Evolutionary conservation across 805 yeast genomes (phyloP).

Genomic region (Wickerhamomyces strasburgensis): DNA sequence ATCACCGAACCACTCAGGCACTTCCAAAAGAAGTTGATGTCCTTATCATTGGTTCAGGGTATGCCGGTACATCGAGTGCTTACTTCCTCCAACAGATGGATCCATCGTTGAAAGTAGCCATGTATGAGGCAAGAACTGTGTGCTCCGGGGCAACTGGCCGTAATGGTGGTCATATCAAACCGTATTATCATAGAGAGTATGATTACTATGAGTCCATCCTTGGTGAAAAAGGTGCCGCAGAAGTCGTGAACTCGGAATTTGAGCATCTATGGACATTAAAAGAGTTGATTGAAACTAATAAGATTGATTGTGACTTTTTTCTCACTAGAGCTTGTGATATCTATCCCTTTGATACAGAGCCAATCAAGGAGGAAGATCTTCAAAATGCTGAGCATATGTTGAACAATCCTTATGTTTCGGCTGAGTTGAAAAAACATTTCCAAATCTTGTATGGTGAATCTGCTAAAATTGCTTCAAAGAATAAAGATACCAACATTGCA

Average conservation of each 20-base stretch:
- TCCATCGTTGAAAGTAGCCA: conserved; percentile 16
- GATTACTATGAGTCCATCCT: conserved; percentile 2
- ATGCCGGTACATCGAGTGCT: conserved; percentile 37
- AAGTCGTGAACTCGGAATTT: conserved; percentile 31
- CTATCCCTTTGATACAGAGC: conserved; percentile 20
- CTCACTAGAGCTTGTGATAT: conserved; percentile 30
- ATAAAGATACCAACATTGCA: conserved; percentile 82
- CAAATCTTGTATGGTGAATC: conserved; percentile 29
- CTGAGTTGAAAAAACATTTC: conserved; percentile 23
- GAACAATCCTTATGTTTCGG: conserved; percentile 26
- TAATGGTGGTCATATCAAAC: conserved; percentile 44
- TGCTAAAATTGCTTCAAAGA: conserved; percentile 50
- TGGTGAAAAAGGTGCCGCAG: conserved; percentile 25
- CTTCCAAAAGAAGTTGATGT: conserved; percentile 34
- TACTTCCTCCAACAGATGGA: conserved; percentile 28
- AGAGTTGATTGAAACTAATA: conserved; percentile 26
- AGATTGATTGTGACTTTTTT: conserved; percentile 34
- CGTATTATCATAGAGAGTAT: conserved; percentile 18
- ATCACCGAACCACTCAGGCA: conserved; percentile 3
- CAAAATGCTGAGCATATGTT: conserved; percentile 12
- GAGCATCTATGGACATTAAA: conserved; percentile 29
- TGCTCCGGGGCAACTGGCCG: conserved; percentile 42
- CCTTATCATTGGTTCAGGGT: conserved; percentile 39
- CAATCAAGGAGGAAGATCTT: conserved; percentile 8
- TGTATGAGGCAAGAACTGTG: conserved; percentile 37